phyloP scores from a whole-genome alignment of 73 alveolate genomes.

The Tetrahymena malaccensis region DNA sequence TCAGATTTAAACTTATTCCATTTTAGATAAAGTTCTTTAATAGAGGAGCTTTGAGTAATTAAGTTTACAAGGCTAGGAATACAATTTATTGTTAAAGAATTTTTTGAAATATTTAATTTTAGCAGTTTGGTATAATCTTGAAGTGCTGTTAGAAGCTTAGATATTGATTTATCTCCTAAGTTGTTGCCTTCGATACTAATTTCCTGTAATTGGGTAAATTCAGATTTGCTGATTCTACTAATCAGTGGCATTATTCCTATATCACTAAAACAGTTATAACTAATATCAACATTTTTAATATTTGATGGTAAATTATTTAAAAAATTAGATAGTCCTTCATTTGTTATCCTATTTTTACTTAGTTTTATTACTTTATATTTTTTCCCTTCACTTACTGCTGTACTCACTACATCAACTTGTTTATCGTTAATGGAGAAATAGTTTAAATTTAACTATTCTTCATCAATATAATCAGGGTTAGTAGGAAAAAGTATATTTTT shows the following conservation, averaged over 20 bases:
- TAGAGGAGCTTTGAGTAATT: not conserved
- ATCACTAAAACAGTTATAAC: not conserved
- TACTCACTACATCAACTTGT: not conserved
- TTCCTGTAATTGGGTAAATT: not conserved
- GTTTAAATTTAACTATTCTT: not conserved
- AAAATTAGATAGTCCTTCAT: not conserved
- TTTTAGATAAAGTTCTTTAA: slow-evolving; percentile 12
- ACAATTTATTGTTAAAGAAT: not conserved
- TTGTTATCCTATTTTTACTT: not conserved
- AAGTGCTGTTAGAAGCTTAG: not conserved
- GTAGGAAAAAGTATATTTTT: not conserved
- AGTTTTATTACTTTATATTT: not conserved
- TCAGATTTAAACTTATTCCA: slow-evolving; percentile 12
- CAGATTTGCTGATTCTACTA: not conserved
- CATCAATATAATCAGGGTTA: not conserved
- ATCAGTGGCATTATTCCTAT: not conserved
- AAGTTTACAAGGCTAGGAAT: slow-evolving; percentile 2
- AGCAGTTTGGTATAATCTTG: not conserved
- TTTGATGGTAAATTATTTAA: not conserved
- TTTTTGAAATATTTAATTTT: slow-evolving; percentile 16
- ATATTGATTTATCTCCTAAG: slow-evolving; percentile 16
- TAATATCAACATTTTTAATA: not conserved
- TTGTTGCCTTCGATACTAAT: slow-evolving; percentile 7
- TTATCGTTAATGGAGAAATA: not conserved
- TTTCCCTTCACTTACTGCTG: not conserved